Base-by-base conservation (phyloP, 169 alveolate genomes). In the Perkinsus chesapeaki region DNA sequence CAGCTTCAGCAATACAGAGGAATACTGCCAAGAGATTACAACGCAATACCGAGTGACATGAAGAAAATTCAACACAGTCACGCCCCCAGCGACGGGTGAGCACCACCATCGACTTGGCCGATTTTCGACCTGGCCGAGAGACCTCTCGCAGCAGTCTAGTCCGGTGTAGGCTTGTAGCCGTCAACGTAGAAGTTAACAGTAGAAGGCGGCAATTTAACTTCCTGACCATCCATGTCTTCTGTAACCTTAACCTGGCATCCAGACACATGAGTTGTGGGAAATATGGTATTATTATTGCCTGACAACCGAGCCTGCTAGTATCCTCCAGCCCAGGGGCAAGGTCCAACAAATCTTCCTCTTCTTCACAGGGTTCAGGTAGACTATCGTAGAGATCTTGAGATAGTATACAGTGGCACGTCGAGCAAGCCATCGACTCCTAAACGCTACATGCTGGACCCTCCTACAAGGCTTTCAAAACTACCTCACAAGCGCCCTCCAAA, bases 371-470 rank as follows among this genome's bases (percentile, higher is more conserved):
- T 34, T 96, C 97, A 37, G 97, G 98, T 23, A 97, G 93, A 39
- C 96, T 94, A 72, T 98, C 98, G 95, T 97, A 98, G 39, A 97
- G 93, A 39, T 97, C 95, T 94, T 98, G 97, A 48, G 97, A 98
- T 91, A 98, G 94, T 39, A 98, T 97, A 0, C 98, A 99, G 96
- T 98, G 99, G 94, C 99, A 98, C 0, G 99, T 98, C 19, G 99
- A 97, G 27, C 82, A 60, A 1, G 82, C 82, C 82, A 60, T 38
- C 37, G 91, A 73, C 48, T 39, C 37, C 48, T 23, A 43, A 93
- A 38, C 5, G 91, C 31, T 37, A 39, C 37, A 12, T 60, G 60
- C 43, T 39, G 20, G 20, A 39, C 91, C 39, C 16, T 39, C 34
- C 91, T 20, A 0, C 39, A 39, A 34, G 73, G 0, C 20, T 39